Evolutionary conservation across 2,329 filamentous ascomycete genomes (phyloP), one percentile per base, ranked within the genome.

Genomic region (Diaporthe eres): DNA sequence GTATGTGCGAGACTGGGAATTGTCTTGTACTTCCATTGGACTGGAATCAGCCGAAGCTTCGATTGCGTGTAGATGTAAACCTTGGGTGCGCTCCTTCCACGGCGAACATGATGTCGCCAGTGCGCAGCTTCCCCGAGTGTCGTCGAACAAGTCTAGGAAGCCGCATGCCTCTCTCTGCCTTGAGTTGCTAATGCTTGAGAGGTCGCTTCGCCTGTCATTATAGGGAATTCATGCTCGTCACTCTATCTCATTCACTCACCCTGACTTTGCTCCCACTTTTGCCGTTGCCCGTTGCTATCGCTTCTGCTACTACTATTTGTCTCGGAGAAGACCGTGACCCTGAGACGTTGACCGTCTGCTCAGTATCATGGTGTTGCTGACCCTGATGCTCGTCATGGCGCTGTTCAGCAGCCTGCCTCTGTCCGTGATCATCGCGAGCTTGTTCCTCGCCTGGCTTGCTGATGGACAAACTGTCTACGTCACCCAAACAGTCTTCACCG

Each of bases 401-500:
- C 31, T 47, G 25, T 28, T 73, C 39, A 57, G 28, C 61, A 75
- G 55, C 19, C 49, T 57, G 39, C 67, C 61, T 8, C 42, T 47
- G 47, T 77, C 61, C 7, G 25, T 73, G 39, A 13, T 65, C 37
- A 15, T 71, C n/a, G 28, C 53, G 12, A 31, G 68, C 53, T 31
- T 75, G 44, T n/a, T 72, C 44, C 31, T 75, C 44, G 31, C 60
- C 5, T 75, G 31, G 65, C 49, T 70, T 25, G 73, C 61, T 44
- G 61, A 31, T 28, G 73, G 47, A 3, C 58, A 72, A 37, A 77
- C 75, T 4, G 61, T 77, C 47, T 77, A 75, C 42, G 58, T 77
- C 61, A 77, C 75, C 19, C 75, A 77, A 39, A 75, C 73, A 3
- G 71, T 77, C 44, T 77, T 75, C 44, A 77, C 75, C 13, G 68